Evolutionary conservation across 208 protist genomes (phyloP).

Genomic region (Trypanosoma lewisi): DNA sequence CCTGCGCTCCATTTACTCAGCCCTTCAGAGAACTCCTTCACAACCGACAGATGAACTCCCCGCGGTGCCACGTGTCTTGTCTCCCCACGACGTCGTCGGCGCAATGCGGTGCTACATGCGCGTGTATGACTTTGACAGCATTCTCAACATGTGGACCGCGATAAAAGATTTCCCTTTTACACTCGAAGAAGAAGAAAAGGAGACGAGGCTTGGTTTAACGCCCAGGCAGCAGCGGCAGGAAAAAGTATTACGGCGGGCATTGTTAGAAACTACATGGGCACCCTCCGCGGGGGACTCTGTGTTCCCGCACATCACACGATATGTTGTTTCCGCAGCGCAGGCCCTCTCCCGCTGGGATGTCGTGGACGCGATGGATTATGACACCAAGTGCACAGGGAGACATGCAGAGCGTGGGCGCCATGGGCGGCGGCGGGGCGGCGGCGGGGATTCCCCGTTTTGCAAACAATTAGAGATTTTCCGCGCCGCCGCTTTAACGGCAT

Average conservation of each 20-base stretch:
- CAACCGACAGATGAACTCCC: too few species aligned
- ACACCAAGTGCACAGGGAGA: not conserved
- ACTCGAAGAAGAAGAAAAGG: not conserved
- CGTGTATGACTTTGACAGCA: conserved; percentile 63
- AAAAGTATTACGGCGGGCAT: not conserved
- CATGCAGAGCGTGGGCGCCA: not conserved
- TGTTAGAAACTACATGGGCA: conserved; percentile 1
- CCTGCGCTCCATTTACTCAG: conserved; percentile 26
- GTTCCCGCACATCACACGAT: conserved; percentile 37
- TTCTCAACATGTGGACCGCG: conserved; percentile 58
- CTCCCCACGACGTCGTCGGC: conserved; percentile 27
- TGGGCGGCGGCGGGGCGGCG: not conserved
- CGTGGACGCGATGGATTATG: conserved; percentile 39
- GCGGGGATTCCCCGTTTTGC: conserved; percentile 29
- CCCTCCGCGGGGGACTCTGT: not conserved
- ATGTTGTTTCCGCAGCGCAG: conserved; percentile 64
- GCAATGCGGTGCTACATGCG: conserved; percentile 79
- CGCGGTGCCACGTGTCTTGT: too few species aligned
- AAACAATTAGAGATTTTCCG: conserved; percentile 58
- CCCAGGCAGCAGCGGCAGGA: not conserved
- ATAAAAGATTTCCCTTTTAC: conserved; percentile 24
- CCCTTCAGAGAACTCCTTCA: not conserved
- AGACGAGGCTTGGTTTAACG: not conserved
- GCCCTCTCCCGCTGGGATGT: conserved; percentile 78
- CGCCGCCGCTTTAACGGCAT: conserved; percentile 50